These are phyloP conservation scores for Musa troglodytarum DNA, from an alignment of 176 grass and related monocot genomes.

Conservation along the genomic window DNA sequence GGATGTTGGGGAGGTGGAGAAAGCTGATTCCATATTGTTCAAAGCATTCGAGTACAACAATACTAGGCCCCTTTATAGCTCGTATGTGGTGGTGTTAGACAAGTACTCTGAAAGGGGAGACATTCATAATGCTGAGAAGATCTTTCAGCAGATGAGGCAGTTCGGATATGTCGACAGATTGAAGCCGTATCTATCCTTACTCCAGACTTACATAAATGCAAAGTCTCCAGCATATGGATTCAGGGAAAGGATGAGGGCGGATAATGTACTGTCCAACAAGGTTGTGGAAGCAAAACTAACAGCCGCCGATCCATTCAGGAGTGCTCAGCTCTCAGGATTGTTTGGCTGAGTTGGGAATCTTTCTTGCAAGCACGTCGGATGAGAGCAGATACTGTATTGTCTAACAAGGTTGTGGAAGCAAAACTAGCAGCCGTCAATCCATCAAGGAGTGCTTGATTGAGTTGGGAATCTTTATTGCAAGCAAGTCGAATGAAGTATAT, in stretches of 20 bases:
- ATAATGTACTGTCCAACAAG: constrained; percentile 30
- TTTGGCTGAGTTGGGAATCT: constrained; percentile 12
- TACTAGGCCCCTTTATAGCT: constrained; percentile 34
- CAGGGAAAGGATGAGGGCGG: constrained; percentile 52
- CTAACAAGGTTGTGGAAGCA: constrained; percentile 4
- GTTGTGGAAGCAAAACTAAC: constrained; percentile 13
- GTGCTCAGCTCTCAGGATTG: constrained; percentile 13
- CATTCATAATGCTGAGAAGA: constrained; percentile 60
- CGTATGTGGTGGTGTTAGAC: constrained; percentile 38
- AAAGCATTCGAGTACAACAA: constrained; percentile 37
- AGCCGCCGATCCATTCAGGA: constrained; percentile 24
- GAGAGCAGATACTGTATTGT: constrained; percentile 37
- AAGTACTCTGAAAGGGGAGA: constrained; percentile 57
- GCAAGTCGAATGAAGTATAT: constrained; percentile 25
- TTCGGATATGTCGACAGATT: constrained; percentile 23
- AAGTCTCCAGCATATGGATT: constrained; percentile 49
- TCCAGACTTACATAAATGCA: constrained; percentile 58
- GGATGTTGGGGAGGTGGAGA: constrained; percentile 50
- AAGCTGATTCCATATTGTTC: constrained; percentile 51
- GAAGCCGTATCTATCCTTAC: constrained; percentile 42
- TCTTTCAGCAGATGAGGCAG: constrained; percentile 45
- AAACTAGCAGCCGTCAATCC: constrained; percentile 20
- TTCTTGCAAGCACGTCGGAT: constrained; percentile 23
- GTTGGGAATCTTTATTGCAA: neutral
- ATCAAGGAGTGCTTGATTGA: constrained; percentile 32